Conservation (phyloP, 257 asterid genomes). For the Linderniella brevidens region DNA sequence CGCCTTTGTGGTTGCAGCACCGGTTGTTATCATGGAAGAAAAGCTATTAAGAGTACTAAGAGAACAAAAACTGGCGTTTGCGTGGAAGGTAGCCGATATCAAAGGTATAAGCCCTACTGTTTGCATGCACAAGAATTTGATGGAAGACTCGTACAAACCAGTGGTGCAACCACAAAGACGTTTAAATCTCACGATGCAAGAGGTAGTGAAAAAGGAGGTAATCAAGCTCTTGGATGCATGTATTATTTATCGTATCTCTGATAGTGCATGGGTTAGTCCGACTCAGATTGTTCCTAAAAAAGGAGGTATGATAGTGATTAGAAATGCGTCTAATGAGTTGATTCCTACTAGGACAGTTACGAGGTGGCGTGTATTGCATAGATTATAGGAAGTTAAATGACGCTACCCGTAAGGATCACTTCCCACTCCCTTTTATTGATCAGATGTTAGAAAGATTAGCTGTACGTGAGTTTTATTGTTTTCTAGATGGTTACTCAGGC, state of each 20-base stretch:
- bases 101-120: neutral
- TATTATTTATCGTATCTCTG: neutral
- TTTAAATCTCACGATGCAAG: neutral
- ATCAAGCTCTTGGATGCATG: neutral
- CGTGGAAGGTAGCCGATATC: neutral
- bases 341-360: neutral
- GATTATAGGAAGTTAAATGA: neutral
- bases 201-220: neutral
- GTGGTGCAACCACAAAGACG: neutral
- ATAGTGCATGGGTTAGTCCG: neutral
- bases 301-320: neutral
- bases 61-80: neutral
- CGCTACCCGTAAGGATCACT: neutral
- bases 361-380: neutral
- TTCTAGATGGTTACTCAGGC: neutral
- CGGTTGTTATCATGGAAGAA: neutral
- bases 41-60: neutral
- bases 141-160: neutral
- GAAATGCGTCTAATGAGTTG: neutral
- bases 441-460: neutral
- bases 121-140: neutral
- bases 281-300: neutral
- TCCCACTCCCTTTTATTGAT: neutral
- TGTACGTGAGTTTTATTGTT: neutral
- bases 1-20: too few relatives aligned